Base-by-base conservation (phyloP, 106 monocot genomes). In the Apostasia ramifera region DNA sequence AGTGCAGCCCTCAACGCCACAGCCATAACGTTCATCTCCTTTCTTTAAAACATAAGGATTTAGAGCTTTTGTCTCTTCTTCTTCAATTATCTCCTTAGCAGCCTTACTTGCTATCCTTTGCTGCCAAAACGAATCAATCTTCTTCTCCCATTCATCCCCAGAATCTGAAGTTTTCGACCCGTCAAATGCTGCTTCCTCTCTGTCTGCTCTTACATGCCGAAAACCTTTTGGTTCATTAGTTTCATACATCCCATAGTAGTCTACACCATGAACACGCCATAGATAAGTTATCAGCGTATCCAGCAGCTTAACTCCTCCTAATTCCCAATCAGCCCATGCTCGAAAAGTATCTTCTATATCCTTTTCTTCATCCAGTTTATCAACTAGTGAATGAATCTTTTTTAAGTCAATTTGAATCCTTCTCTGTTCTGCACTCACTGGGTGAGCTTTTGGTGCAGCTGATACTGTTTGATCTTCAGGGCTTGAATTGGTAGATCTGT, bases 21-120 rank as follows among this genome's bases (percentile, higher is more conserved):
- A 99, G 10, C 92, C 98, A 82, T 99, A 99, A 64, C 93, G 93
- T 67, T 93, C 98, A 78, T 98, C 92, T 74, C 93, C 83, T 79
- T 93, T 92, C 77, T 99, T 98, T 60, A 93, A 83, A 0, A 90
- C 87, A 68, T 68, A 74, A 39, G 93, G 98, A 71, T 99, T 90
- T 41, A 99, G 68, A 70, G 44, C 76, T 64, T 99, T 93, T 68
- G 71, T 70, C 61, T 86, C 78, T 48, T 87, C 85, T 53, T 85
- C 90, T 62, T 99, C 98, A 74, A 99, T 87, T 68, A 90, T 90
- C 50, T 99, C 90, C 65, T 91, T 93, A 3, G 81, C 93, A 42
- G 88, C 72, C 79, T 90, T 80, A 66, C 64, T 50, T 71, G 89
- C 85, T 58, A 93, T 74, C 69, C 98, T 92, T 70, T 83, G 79